These are phyloP conservation scores for Centrapalus pauciflorus DNA, from an alignment of 129 eudicot species.

Conservation along the genomic window DNA sequence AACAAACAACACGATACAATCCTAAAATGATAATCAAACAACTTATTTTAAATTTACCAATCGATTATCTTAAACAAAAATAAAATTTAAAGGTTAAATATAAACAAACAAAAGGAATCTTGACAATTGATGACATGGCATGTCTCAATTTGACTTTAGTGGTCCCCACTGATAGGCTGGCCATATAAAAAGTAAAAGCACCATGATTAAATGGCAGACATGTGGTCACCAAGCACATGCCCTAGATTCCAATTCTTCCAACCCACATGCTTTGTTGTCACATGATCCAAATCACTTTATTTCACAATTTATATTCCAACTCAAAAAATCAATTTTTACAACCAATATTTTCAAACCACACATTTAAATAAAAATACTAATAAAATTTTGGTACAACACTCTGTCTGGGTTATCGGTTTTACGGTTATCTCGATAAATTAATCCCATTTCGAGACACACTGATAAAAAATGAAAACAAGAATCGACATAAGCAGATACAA, in stretches of 20 bases:
- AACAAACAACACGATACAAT: no score
- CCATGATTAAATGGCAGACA: constrained; percentile 29
- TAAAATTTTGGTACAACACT: constrained; percentile 9
- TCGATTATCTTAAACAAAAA: no score
- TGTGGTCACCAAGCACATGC: constrained; percentile 56
- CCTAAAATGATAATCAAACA: no score
- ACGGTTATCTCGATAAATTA: constrained; percentile 1
- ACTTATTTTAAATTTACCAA: no score
- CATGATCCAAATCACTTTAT: constrained; percentile 32
- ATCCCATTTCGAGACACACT: constrained; percentile 2
- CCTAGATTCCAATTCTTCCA: constrained; percentile 34
- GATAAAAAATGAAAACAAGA: neutral
- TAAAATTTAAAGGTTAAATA: neutral
- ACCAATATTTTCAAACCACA: constrained; percentile 32
- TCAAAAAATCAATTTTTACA: constrained; percentile 26
- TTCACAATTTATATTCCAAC: no score
- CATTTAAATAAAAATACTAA: neutral
- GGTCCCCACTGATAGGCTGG: constrained; percentile 33
- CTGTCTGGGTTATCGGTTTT: constrained; percentile 7
- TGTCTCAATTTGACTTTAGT: constrained; percentile 14
- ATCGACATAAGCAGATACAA: constrained; percentile 25
- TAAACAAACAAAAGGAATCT: neutral
- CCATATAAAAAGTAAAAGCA: constrained; percentile 31
- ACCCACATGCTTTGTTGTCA: constrained; percentile 56
- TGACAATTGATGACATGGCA: neutral